Percentiles rank a stretch among this genome's conserved stretches.
Conservation (phyloP, 176 grass and related monocot species). For the Paspalum vaginatum region DNA sequence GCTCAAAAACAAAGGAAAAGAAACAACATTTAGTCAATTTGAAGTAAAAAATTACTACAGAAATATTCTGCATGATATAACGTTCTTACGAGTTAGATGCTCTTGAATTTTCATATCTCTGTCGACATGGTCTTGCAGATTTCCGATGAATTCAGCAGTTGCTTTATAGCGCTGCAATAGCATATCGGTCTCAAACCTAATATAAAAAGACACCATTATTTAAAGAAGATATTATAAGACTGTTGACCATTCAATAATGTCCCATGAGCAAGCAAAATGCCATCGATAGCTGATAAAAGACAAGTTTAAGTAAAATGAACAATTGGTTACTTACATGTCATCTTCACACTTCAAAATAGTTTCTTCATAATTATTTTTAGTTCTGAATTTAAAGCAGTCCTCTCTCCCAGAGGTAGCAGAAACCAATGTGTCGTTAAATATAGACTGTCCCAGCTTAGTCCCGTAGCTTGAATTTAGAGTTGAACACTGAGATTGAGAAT, state of each 20-base stretch:
- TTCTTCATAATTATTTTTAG: slow-evolving; percentile 45
- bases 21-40: slow-evolving; percentile 2
- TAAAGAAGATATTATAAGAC: neutral
- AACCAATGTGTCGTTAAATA: slow-evolving; percentile 44
- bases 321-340: slow-evolving; percentile 40
- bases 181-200: slow-evolving; percentile 59
- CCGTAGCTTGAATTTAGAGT: slow-evolving; percentile 39
- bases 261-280: neutral
- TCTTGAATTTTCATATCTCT: slow-evolving; percentile 26
- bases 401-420: slow-evolving; percentile 34
- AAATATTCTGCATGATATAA: neutral
- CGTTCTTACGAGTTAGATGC: slow-evolving; percentile 52
- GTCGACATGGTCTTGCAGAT: slow-evolving; percentile 29
- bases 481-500: slow-evolving; percentile 36
- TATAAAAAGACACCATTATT: neutral
- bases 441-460: slow-evolving; percentile 41
- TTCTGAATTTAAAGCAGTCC: slow-evolving; percentile 29
- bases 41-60: neutral
- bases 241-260: neutral
- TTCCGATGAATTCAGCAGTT: slow-evolving; percentile 34
- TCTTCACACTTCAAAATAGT: slow-evolving; percentile 42
- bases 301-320: neutral
- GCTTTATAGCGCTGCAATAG: slow-evolving; percentile 34
- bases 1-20: neutral
- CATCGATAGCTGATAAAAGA: slow-evolving; percentile 7